A percentile compares a stretch with the other conserved stretches of the same genome.
phyloP scores from a whole-genome alignment of 371 early-diverging fungal genomes.

The Mortierella sp. region DNA sequence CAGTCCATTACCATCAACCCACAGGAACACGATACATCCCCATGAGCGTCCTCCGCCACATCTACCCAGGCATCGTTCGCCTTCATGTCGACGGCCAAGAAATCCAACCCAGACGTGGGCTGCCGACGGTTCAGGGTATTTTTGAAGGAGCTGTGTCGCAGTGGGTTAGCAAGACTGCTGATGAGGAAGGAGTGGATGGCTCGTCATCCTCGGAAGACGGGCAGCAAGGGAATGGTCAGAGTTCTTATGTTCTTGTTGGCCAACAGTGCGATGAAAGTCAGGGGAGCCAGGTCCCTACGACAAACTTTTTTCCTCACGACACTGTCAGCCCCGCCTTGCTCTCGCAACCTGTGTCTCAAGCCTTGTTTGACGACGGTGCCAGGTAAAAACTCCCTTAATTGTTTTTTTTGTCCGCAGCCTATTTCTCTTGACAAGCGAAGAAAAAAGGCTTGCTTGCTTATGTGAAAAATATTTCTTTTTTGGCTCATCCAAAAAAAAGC shows the following conservation, averaged over 20 bases:
- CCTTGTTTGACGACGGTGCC: not conserved
- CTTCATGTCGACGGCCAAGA: constrained; percentile 7
- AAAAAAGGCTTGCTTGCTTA: not conserved
- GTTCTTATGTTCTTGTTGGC: not conserved
- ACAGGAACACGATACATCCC: constrained; percentile 20
- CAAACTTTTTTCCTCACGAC: not conserved
- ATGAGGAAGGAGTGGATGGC: too few species aligned
- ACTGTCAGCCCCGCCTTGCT: not conserved
- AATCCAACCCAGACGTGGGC: not conserved
- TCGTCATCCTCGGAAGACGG: not conserved
- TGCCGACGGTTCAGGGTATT: not conserved
- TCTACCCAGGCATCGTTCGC: constrained; percentile 16
- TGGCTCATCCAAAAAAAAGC: not conserved
- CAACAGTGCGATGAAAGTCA: not conserved
- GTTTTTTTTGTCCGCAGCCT: too few species aligned
- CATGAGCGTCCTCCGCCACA: not conserved
- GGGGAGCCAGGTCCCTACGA: not conserved
- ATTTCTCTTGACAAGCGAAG: not conserved
- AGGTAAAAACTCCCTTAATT: not conserved
- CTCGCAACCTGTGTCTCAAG: not conserved
- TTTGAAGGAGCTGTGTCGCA: not conserved
- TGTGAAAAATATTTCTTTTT: not conserved
- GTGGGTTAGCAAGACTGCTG: not conserved
- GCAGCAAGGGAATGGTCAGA: not conserved
- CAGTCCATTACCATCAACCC: constrained; percentile 11